Percentiles rank a stretch among this genome's conserved stretches.
These are phyloP conservation scores for Saccharomycopsis selenospora DNA, from an alignment of 805 yeast species.

Conservation along the genomic window DNA sequence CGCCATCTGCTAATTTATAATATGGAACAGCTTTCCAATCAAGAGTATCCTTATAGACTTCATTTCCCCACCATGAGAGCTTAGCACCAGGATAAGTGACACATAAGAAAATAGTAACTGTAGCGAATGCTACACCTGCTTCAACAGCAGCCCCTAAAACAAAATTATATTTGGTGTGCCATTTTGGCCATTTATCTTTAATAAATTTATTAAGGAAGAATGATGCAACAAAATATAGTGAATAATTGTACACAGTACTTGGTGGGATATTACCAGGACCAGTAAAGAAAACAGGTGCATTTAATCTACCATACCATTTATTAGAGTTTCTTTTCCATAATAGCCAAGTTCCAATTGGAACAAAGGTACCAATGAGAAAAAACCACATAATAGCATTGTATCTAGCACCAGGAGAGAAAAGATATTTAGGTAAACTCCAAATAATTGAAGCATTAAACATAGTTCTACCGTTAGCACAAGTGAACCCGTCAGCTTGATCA, in stretches of 20 bases:
- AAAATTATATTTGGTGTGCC: slow-evolving; percentile 58
- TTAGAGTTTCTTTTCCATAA: slow-evolving; percentile 28
- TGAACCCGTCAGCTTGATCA: slow-evolving; percentile 38
- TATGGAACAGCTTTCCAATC: slow-evolving; percentile 30
- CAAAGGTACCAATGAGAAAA: slow-evolving; percentile 43
- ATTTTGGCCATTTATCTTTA: slow-evolving; percentile 39
- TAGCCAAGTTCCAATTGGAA: slow-evolving; percentile 31
- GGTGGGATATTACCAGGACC: slow-evolving; percentile 65
- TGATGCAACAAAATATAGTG: slow-evolving; percentile 43
- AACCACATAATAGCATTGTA: slow-evolving; percentile 51
- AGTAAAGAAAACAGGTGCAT: slow-evolving; percentile 58
- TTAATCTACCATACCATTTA: slow-evolving; percentile 33
- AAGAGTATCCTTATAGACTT: slow-evolving; percentile 37
- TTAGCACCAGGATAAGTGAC: slow-evolving; percentile 38
- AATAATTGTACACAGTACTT: slow-evolving; percentile 63
- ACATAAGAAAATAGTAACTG: slow-evolving; percentile 46
- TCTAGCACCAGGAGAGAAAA: slow-evolving; percentile 43
- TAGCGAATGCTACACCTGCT: slow-evolving; percentile 56
- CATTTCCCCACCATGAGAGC: slow-evolving; percentile 55
- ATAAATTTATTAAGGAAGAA: slow-evolving; percentile 38
- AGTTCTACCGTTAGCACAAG: slow-evolving; percentile 39
- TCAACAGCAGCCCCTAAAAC: slow-evolving; percentile 55
- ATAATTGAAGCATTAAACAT: slow-evolving; percentile 46
- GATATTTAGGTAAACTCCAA: slow-evolving; percentile 48
- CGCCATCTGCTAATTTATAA: slow-evolving; percentile 33